Conservation (phyloP, 1,284 basidiomycete species). For the Pseudozyma sp. region DNA sequence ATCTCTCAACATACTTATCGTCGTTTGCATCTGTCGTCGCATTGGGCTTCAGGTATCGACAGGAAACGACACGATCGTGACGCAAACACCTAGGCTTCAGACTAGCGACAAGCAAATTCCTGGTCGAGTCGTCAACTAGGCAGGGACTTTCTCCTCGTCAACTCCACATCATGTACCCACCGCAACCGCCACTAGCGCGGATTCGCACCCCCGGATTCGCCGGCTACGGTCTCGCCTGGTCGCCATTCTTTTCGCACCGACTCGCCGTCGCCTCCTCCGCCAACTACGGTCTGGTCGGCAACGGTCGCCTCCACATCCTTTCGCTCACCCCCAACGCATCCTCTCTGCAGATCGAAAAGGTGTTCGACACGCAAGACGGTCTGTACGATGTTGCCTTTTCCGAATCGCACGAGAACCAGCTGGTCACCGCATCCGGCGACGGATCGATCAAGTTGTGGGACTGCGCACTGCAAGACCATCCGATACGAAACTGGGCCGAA, state of each 20-base stretch:
- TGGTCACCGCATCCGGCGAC: conserved; percentile 88
- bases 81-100: too few relatives aligned
- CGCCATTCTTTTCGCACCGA: conserved; percentile 85
- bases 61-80: too few relatives aligned
- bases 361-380: conserved; percentile 91
- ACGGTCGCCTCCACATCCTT: conserved; percentile 73
- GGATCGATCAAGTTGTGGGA: conserved; percentile 94
- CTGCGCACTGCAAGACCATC: conserved; percentile 84
- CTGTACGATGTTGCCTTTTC: conserved; percentile 93
- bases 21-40: too few relatives aligned
- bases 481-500: conserved; percentile 91
- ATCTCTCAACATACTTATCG: too few relatives aligned
- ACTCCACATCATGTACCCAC: conserved; percentile 17
- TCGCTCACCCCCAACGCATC: conserved; percentile 20
- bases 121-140: neutral
- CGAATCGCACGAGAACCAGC: conserved; percentile 92
- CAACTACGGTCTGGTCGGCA: conserved; percentile 95
- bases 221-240: conserved; percentile 89
- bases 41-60: too few relatives aligned
- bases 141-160: neutral
- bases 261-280: conserved; percentile 89
- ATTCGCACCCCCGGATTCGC: conserved; percentile 74
- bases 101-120: too few relatives aligned
- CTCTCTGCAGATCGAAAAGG: conserved; percentile 37
- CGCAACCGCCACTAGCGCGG: conserved; percentile 38